Conservation (phyloP, 495 filamentous ascomycete genomes). For the Diplogelasinospora grovesii region DNA sequence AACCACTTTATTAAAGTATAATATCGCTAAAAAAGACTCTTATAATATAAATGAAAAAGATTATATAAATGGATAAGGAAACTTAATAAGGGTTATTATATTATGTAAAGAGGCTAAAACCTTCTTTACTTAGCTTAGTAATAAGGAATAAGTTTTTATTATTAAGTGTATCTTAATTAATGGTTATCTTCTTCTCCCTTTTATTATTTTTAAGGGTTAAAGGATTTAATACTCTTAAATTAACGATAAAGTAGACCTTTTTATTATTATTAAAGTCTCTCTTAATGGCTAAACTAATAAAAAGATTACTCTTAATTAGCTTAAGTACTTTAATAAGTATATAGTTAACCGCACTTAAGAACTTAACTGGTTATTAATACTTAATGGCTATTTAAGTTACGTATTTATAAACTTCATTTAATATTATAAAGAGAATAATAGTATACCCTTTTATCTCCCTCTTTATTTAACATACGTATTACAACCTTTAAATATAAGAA, state of each 20-base stretch:
- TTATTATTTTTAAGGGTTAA: slow-evolving; percentile 1
- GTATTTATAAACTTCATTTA: background rate
- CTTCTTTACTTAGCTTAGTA: background rate
- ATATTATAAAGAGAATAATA: background rate
- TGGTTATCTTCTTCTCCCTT: slow-evolving; percentile 2
- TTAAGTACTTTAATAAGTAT: background rate
- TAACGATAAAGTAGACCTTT: background rate
- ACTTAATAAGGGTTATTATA: background rate
- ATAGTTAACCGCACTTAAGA: background rate
- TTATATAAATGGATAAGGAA: slow-evolving; percentile 4
- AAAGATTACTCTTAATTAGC: background rate
- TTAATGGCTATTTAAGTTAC: background rate
- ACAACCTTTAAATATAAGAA: background rate
- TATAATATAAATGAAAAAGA: slow-evolving; percentile 3
- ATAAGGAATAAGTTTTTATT: background rate
- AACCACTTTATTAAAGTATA: background rate
- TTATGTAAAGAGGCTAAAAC: background rate
- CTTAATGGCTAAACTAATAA: background rate
- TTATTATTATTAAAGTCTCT: background rate
- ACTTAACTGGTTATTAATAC: background rate
- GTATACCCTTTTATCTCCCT: background rate
- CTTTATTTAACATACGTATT: background rate
- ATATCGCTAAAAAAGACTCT: background rate
- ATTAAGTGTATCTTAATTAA: too few species aligned
- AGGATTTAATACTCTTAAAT: background rate